Conservation (phyloP, 2,329 filamentous ascomycete species). For the Paecilomyces dactylethromorphus region DNA sequence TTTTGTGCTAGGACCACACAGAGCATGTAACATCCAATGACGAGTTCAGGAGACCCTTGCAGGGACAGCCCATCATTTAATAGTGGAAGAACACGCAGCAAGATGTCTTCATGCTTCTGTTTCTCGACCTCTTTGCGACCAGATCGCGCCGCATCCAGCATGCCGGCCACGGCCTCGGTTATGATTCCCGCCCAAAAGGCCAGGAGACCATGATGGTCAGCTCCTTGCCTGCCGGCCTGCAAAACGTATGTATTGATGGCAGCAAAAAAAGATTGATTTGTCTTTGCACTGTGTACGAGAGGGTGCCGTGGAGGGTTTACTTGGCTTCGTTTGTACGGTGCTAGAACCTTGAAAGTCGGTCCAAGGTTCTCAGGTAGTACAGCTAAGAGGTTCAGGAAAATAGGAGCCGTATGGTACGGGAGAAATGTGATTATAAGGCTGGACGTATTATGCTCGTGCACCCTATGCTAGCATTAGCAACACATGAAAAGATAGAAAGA, state of each 20-base stretch:
- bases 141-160: constrained; percentile 70
- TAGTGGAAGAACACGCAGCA: constrained; percentile 62
- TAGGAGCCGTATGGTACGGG: constrained; percentile 80
- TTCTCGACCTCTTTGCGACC: constrained; percentile 69
- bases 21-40: constrained; percentile 87
- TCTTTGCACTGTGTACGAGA: constrained; percentile 75
- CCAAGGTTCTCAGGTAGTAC: constrained; percentile 73
- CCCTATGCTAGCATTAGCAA: constrained; percentile 44
- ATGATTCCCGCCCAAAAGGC: constrained; percentile 88
- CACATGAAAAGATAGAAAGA: constrained; percentile 1
- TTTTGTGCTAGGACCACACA: constrained; percentile 80
- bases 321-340: constrained; percentile 74
- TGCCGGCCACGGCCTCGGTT: constrained; percentile 76
- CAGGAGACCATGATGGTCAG: constrained; percentile 70
- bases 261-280: constrained; percentile 69
- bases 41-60: constrained; percentile 68
- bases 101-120: constrained; percentile 70
- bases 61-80: constrained; percentile 72
- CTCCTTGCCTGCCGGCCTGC: constrained; percentile 61
- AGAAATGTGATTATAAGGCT: constrained; percentile 77
- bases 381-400: constrained; percentile 79
- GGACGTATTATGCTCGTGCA: constrained; percentile 85
- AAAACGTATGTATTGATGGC: constrained; percentile 73
- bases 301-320: constrained; percentile 71
- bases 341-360: constrained; percentile 71